phyloP scores from a whole-genome alignment of 148 eudicot species.

The Polygonum aviculare region DNA sequence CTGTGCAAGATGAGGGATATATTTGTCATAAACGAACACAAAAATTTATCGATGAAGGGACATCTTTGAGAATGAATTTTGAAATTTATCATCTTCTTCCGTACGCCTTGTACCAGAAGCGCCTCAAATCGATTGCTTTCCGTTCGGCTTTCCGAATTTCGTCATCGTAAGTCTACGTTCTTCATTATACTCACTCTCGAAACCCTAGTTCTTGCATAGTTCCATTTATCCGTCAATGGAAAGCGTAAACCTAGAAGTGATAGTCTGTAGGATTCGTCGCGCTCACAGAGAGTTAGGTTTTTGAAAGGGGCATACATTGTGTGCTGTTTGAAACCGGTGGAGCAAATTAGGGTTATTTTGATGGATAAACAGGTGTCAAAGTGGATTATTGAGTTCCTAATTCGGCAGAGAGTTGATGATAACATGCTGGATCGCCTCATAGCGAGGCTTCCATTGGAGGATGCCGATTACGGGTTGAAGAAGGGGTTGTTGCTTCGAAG shows the following conservation, averaged over 20 bases:
- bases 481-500: slow-evolving; percentile 32
- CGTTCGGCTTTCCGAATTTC: not conserved
- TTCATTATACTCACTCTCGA: not conserved
- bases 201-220: not conserved
- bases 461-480: slow-evolving; percentile 20
- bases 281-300: not conserved
- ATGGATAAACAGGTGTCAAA: slow-evolving; percentile 39
- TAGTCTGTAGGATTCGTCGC: not conserved
- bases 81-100: no score
- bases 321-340: not conserved
- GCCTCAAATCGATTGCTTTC: not conserved
- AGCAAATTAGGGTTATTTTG: not conserved
- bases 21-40: no score
- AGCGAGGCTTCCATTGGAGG: slow-evolving; percentile 29
- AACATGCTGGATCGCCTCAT: slow-evolving; percentile 20
- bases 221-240: not conserved
- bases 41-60: no score
- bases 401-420: slow-evolving; percentile 38
- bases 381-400: slow-evolving; percentile 56
- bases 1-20: no score
- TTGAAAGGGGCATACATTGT: not conserved
- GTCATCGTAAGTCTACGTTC: not conserved
- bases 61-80: no score
- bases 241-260: not conserved
- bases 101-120: not conserved